phyloP scores from a whole-genome alignment of 2,329 filamentous ascomycete genomes.

The Botrytis pseudocinerea region DNA sequence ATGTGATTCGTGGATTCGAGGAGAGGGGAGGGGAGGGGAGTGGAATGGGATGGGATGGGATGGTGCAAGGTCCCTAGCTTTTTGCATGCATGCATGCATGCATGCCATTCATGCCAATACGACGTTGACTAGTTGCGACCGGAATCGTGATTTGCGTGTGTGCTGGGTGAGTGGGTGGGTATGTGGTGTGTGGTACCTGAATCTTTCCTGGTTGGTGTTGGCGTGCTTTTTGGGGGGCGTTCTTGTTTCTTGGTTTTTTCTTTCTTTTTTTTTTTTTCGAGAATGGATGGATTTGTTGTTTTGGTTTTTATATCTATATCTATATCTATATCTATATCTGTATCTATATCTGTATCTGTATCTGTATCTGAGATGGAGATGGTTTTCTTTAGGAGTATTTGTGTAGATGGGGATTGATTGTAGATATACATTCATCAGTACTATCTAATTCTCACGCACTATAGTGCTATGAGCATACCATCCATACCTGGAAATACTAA shows the following conservation, averaged over 20 bases:
- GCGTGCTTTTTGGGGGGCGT: not conserved
- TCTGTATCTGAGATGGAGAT: too few relatives aligned
- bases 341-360: too few relatives aligned
- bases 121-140: not conserved
- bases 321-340: too few relatives aligned
- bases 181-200: not conserved
- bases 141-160: not conserved
- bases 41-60: not conserved
- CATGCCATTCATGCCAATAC: conserved; percentile 2
- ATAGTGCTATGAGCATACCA: not conserved
- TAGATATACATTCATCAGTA: not conserved
- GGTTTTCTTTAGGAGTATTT: too few relatives aligned
- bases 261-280: not conserved
- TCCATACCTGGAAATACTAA: too few relatives aligned
- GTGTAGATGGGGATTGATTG: too few relatives aligned
- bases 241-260: too few relatives aligned
- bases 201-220: not conserved
- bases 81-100: not conserved
- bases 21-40: not conserved
- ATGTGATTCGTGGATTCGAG: conserved; percentile 1
- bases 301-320: too few relatives aligned
- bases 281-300: not conserved
- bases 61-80: conserved; percentile 11
- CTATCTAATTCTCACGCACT: not conserved
- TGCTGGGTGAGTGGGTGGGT: not conserved